Conservation (phyloP, 2,329 filamentous ascomycete genomes). For the Ophiostoma australiae region DNA sequence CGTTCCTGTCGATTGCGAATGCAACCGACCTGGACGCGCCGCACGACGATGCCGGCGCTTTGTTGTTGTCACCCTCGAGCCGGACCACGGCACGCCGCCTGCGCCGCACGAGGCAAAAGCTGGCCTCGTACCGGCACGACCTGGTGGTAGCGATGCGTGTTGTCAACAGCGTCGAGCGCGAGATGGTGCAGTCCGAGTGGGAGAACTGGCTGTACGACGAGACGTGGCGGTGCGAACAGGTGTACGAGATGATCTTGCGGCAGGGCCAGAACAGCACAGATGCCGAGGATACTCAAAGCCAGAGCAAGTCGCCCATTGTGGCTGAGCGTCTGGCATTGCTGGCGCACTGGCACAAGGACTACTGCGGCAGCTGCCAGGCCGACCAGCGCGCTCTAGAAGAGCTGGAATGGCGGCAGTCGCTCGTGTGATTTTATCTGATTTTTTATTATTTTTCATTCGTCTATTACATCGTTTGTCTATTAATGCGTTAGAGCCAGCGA, state of each 20-base stretch:
- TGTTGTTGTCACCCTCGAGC: slow-evolving; percentile 46
- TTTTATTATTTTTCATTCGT: neutral
- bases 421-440: slow-evolving; percentile 15
- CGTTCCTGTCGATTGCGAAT: slow-evolving; percentile 57
- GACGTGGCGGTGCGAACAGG: slow-evolving; percentile 65
- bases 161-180: slow-evolving; percentile 81
- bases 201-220: slow-evolving; percentile 87
- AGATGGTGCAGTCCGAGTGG: slow-evolving; percentile 83
- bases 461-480: neutral
- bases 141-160: slow-evolving; percentile 84
- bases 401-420: slow-evolving; percentile 21
- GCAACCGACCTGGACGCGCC: slow-evolving; percentile 54
- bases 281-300: slow-evolving; percentile 17
- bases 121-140: slow-evolving; percentile 83
- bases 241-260: slow-evolving; percentile 42
- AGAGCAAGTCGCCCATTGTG: slow-evolving; percentile 20
- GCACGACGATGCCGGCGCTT: slow-evolving; percentile 48
- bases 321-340: slow-evolving; percentile 38
- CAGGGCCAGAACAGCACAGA: slow-evolving; percentile 23
- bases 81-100: slow-evolving; percentile 59
- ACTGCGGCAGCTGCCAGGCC: slow-evolving; percentile 52
- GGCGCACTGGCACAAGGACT: slow-evolving; percentile 47
- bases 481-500: neutral
- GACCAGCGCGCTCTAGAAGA: slow-evolving; percentile 38
- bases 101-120: slow-evolving; percentile 71